Base-by-base conservation (phyloP, 306 rosid genomes). In the Dryas alaskensis region DNA sequence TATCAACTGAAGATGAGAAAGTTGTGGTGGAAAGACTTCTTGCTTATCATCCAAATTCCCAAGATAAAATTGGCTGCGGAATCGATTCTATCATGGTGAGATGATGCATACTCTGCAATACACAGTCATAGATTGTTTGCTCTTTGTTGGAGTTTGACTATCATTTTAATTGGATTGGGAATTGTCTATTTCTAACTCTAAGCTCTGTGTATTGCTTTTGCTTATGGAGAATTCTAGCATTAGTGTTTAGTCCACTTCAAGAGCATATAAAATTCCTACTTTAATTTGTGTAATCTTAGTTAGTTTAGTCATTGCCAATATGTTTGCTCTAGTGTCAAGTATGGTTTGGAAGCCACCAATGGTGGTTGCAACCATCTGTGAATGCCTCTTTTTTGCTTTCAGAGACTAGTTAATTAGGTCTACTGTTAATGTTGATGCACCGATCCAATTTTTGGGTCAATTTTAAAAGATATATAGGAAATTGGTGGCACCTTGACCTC, bases 21-120 rank as follows among this genome's bases (percentile, higher is more conserved):
- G 73, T 53, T 69, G 81, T 91, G 61, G 86, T 85, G 42, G 90
- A 88, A 69, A 88, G 81, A 74, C 94, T 92, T 75, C 92, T 92
- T 37, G 89, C 83, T 13, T 81, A 83, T 80, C 97, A 92, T 88
- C 97, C 97, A 7, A 89, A 83, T 42, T 84, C 87, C 10, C 82
- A 89, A 58, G 96, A 89, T 85, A 92, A 92, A 89, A 86, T 94
- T 81, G 99, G 96, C 22, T 84, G 93, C 47, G 99, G 93, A 61
- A 86, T 92, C 52, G 95, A 92, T 64, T 88, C 90, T 67, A 83
- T 94, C 51, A 92, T 89, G 97, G 99, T 91, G 79, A 39, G 60
- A 44, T n/a, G n/a, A 25, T 60, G 27, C 60, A 0, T n/a, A 2
- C 17, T 19, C 8, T 12, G 4, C 3, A 8, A 40, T 13, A 44